Percentiles rank a stretch among this genome's conserved stretches.
Evolutionary conservation across 257 asterid species (phyloP).

Genomic region (Jacaranda copaia): DNA sequence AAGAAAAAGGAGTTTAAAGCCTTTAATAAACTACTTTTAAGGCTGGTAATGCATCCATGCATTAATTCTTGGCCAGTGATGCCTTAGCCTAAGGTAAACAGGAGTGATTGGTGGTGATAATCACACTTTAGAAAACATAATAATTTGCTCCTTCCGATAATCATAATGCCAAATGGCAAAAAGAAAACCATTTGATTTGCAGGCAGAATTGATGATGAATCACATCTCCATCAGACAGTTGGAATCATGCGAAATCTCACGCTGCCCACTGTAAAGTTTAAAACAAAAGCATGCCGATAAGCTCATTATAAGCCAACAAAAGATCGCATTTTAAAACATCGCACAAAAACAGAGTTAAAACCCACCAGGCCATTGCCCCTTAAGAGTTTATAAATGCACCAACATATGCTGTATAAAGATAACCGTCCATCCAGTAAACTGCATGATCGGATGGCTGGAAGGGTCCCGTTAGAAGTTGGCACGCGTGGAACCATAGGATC

Average conservation of each 20-base stretch:
- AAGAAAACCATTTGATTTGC: conserved; percentile 1
- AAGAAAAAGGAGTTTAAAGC: background rate
- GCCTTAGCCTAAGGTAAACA: background rate
- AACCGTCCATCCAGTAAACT: background rate
- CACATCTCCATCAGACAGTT: conserved; percentile 35
- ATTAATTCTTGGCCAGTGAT: background rate
- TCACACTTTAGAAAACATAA: conserved; percentile 28
- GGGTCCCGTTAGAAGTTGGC: conserved; percentile 63
- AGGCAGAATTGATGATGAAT: conserved; percentile 37
- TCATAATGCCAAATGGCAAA: conserved; percentile 32
- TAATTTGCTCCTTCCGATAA: conserved; percentile 32
- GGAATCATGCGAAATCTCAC: conserved; percentile 43
- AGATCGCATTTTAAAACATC: background rate
- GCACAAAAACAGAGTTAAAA: background rate
- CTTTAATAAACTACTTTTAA: background rate
- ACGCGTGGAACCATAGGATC: conserved; percentile 89
- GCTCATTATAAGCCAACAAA: conserved; percentile 25
- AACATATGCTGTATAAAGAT: background rate
- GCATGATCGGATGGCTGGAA: conserved; percentile 51
- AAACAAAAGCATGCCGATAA: conserved; percentile 15
- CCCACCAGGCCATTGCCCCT: background rate
- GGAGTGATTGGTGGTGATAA: conserved; percentile 36
- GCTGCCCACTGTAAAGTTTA: conserved; percentile 33
- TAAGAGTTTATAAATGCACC: background rate
- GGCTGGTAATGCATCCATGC: background rate